Conservation (phyloP, 805 yeast species). For the Candida bentonensis region DNA sequence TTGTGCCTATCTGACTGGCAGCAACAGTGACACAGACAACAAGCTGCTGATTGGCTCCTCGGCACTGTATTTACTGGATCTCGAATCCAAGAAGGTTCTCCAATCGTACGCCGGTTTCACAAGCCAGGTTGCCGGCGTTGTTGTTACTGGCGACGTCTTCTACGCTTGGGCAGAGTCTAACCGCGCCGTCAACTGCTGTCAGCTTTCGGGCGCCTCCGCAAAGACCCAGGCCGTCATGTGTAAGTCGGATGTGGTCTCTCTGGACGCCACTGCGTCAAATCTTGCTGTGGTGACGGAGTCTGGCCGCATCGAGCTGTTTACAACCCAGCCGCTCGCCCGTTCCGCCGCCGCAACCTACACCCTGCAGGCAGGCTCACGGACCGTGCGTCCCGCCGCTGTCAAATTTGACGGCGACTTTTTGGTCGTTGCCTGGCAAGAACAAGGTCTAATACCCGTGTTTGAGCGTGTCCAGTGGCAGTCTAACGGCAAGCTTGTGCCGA, state of each 20-base stretch:
- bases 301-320: conserved; percentile 58
- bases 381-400: neutral
- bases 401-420: neutral
- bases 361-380: neutral
- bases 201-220: conserved; percentile 37
- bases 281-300: conserved; percentile 51
- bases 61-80: conserved; percentile 39
- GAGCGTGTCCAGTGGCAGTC: conserved; percentile 19
- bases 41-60: conserved; percentile 55
- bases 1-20: neutral
- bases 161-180: conserved; percentile 62
- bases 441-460: conserved; percentile 19
- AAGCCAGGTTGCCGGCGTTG: conserved; percentile 40
- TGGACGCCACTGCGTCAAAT: conserved; percentile 9
- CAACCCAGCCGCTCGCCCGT: conserved; percentile 24
- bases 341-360: neutral
- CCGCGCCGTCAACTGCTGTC: conserved; percentile 63
- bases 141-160: conserved; percentile 32
- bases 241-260: neutral
- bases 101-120: conserved; percentile 62
- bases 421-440: conserved; percentile 4
- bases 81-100: conserved; percentile 19
- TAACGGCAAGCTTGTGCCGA: conserved; percentile 15
- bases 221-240: conserved; percentile 17
- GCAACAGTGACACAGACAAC: conserved; percentile 8